Evolutionary conservation across 257 asterid species (phyloP).

Genomic region (Sherardia arvensis): DNA sequence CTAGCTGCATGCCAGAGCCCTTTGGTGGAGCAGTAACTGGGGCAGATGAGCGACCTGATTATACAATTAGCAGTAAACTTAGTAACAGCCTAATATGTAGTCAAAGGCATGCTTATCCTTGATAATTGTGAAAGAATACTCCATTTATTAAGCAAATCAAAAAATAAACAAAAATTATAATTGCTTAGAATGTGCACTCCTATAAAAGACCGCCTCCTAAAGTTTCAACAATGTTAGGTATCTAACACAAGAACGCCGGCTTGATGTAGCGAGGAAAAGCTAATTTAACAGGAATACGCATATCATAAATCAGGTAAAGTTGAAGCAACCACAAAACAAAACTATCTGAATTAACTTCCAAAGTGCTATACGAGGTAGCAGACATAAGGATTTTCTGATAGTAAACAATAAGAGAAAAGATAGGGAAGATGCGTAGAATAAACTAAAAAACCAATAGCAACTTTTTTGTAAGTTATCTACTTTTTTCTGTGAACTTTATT

Average conservation of each 20-base stretch:
- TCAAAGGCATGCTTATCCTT: too few relatives aligned
- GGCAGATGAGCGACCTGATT: conserved; percentile 62
- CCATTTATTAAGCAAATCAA: background rate
- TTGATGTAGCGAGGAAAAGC: too few relatives aligned
- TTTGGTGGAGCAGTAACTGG: conserved; percentile 81
- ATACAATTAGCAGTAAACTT: conserved; percentile 10
- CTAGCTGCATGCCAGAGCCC: conserved; percentile 86
- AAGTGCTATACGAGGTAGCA: background rate
- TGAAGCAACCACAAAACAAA: background rate
- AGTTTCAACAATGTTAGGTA: background rate
- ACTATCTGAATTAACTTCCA: background rate
- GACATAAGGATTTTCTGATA: background rate
- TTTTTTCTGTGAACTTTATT: background rate
- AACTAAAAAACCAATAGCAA: background rate
- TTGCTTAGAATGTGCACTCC: background rate
- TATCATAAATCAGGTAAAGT: background rate
- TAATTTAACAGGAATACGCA: background rate
- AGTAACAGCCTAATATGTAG: background rate
- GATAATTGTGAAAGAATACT: background rate
- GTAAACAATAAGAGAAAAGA: background rate
- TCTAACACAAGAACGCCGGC: too few relatives aligned
- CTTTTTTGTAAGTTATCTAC: too few relatives aligned
- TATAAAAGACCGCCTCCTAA: background rate
- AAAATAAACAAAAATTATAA: background rate
- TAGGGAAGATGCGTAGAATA: background rate